phyloP scores from a whole-genome alignment of 2,329 filamentous ascomycete genomes.

The Paramyrothecium roridum region DNA sequence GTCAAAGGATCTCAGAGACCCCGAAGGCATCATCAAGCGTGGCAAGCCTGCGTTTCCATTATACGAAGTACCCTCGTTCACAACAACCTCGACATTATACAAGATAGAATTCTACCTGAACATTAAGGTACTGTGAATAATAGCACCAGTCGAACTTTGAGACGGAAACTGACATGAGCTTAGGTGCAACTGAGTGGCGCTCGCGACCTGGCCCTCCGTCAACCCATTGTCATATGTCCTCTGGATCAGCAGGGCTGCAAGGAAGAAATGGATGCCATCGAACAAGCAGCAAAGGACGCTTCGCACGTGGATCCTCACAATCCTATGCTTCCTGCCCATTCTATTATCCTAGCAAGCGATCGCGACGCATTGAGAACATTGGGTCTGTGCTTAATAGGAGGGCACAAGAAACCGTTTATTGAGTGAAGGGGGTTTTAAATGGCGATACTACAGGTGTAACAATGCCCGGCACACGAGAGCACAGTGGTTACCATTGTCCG shows the following conservation, averaged over 20 bases:
- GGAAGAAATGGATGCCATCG: slow-evolving; percentile 97
- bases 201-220: slow-evolving; percentile 81
- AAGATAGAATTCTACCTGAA: slow-evolving; percentile 97
- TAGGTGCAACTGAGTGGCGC: slow-evolving; percentile 87
- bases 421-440: slow-evolving; percentile 37
- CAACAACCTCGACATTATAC: slow-evolving; percentile 89
- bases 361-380: slow-evolving; percentile 59
- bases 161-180: not conserved
- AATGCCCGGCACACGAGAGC: too few species aligned
- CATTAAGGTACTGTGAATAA: slow-evolving; percentile 67
- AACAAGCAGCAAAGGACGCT: slow-evolving; percentile 91
- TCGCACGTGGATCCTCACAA: slow-evolving; percentile 83
- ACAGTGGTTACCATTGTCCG: too few species aligned
- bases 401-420: slow-evolving; percentile 64
- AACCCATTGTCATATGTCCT: slow-evolving; percentile 94
- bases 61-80: slow-evolving; percentile 87
- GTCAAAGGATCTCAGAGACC: slow-evolving; percentile 80
- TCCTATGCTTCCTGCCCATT: slow-evolving; percentile 84
- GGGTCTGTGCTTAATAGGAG: slow-evolving; percentile 60
- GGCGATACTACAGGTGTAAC: too few species aligned
- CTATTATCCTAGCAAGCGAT: slow-evolving; percentile 78
- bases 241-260: slow-evolving; percentile 94
- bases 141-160: not conserved
- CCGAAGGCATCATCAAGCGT: slow-evolving; percentile 81
- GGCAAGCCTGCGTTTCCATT: slow-evolving; percentile 85